A percentile compares a stretch with the other conserved stretches of the same genome.
These are phyloP conservation scores for Zygoascus tannicola DNA, from an alignment of 805 yeast genomes.

Conservation along the genomic window DNA sequence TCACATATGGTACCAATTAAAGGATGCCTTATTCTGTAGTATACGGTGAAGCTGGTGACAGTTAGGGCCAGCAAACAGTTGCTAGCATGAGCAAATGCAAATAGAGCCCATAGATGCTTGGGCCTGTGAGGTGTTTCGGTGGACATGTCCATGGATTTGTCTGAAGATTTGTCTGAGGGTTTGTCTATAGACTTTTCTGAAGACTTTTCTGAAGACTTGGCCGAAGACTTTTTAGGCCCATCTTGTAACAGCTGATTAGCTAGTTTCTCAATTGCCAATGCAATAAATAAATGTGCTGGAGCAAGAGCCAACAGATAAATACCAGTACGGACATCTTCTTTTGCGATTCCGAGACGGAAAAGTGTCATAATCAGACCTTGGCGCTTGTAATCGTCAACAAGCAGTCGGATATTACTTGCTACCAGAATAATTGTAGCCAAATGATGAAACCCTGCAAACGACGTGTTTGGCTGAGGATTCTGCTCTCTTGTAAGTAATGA, in stretches of 20 bases:
- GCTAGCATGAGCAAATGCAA: slow-evolving; percentile 27
- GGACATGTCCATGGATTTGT: background rate
- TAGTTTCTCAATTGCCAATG: slow-evolving; percentile 28
- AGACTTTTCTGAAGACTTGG: too few relatives aligned
- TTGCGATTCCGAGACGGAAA: slow-evolving; percentile 24
- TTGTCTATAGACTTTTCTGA: background rate
- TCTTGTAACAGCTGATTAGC: slow-evolving; percentile 19
- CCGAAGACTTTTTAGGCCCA: background rate
- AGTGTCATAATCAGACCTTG: slow-evolving; percentile 30
- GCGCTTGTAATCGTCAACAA: slow-evolving; percentile 30
- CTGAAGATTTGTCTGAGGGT: background rate
- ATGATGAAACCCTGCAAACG: slow-evolving; percentile 33
- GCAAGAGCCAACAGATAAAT: slow-evolving; percentile 22
- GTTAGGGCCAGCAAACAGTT: slow-evolving; percentile 25
- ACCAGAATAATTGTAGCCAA: slow-evolving; percentile 32
- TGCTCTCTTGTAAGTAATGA: slow-evolving; percentile 2
- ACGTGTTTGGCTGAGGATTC: slow-evolving; percentile 8
- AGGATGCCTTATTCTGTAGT: slow-evolving; percentile 31
- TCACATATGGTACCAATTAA: slow-evolving; percentile 36
- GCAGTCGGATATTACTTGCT: slow-evolving; percentile 32
- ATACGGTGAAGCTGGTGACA: slow-evolving; percentile 27
- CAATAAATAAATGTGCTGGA: slow-evolving; percentile 30
- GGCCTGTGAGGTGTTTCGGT: slow-evolving; percentile 11
- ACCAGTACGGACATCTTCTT: slow-evolving; percentile 24
- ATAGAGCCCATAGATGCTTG: slow-evolving; percentile 25